phyloP scores from a whole-genome alignment of 192 early-diverging fungal genomes.

The Backusella psychrophila region DNA sequence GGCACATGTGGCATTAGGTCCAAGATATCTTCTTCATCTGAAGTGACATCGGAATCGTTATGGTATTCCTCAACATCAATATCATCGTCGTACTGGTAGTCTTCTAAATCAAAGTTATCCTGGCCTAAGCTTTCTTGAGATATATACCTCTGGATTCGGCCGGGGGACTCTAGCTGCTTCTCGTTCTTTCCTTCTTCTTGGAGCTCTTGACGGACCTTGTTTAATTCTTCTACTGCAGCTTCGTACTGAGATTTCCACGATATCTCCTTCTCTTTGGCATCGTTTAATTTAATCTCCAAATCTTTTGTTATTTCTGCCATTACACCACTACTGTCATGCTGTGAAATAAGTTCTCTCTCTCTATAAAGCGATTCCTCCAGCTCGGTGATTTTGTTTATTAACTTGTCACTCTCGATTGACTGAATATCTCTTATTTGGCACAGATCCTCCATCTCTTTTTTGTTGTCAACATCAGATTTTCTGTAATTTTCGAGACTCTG shows the following conservation, averaged over 20 bases:
- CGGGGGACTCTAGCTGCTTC: not conserved
- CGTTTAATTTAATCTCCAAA: not conserved
- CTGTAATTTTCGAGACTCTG: not conserved
- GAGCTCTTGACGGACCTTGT: not conserved
- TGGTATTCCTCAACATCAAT: conserved; percentile 1
- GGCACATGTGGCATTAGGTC: not conserved
- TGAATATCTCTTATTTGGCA: not conserved
- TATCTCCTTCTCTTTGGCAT: conserved; percentile 2
- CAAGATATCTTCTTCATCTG: conserved; percentile 6
- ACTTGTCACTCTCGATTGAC: not conserved
- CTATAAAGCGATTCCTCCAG: not conserved
- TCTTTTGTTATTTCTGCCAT: conserved; percentile 10
- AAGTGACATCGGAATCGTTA: not conserved
- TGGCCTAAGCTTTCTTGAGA: not conserved
- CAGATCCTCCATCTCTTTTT: not conserved
- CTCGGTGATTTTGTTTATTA: not conserved
- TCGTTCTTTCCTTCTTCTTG: not conserved
- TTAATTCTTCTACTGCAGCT: conserved; percentile 2
- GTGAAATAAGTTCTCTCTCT: not conserved
- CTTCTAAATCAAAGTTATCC: not conserved
- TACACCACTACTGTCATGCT: conserved; percentile 5
- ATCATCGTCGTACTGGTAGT: not conserved
- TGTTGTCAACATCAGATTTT: not conserved
- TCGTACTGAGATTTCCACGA: conserved; percentile 3
- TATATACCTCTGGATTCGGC: not conserved